These are phyloP conservation scores for Microcos paniculata DNA, from an alignment of 345 rosid genomes.

Conservation along the genomic window DNA sequence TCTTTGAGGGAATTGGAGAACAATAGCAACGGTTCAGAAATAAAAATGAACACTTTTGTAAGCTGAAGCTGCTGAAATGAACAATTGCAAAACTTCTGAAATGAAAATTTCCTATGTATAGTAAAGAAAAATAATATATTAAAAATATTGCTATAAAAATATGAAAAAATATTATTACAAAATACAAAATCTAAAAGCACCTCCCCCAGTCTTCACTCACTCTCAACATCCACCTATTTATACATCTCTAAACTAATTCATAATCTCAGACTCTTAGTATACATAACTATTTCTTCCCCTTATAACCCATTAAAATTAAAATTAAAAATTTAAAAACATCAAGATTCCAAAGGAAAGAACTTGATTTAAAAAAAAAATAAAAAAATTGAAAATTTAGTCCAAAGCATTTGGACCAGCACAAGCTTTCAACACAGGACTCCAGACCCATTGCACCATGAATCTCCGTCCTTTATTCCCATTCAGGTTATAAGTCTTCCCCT, in stretches of 20 bases:
- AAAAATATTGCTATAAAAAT: not conserved
- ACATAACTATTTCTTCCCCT: not conserved
- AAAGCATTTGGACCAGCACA: conserved; percentile 81
- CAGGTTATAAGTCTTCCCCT: conserved; percentile 69
- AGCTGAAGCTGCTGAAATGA: not conserved
- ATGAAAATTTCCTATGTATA: not conserved
- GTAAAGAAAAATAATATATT: not conserved
- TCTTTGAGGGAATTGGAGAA: not conserved
- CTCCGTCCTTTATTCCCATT: conserved; percentile 68
- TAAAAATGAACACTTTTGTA: not conserved
- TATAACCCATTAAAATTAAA: not conserved
- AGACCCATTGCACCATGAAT: conserved; percentile 88
- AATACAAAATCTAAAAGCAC: not conserved
- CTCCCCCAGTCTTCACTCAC: not conserved
- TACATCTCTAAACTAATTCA: not conserved
- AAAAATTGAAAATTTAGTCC: conserved; percentile 43
- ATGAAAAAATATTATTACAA: not conserved
- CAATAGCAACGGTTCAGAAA: not conserved
- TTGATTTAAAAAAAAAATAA: conserved; percentile 3
- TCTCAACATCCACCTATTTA: not conserved
- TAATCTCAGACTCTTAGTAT: not conserved
- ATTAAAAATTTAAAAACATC: not conserved
- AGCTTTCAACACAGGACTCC: conserved; percentile 79
- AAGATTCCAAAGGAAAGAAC: conserved; percentile 11
- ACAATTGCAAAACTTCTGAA: not conserved